These are phyloP conservation scores for Alternaria burnsii DNA, from an alignment of 2,329 filamentous ascomycete species.

Conservation along the genomic window DNA sequence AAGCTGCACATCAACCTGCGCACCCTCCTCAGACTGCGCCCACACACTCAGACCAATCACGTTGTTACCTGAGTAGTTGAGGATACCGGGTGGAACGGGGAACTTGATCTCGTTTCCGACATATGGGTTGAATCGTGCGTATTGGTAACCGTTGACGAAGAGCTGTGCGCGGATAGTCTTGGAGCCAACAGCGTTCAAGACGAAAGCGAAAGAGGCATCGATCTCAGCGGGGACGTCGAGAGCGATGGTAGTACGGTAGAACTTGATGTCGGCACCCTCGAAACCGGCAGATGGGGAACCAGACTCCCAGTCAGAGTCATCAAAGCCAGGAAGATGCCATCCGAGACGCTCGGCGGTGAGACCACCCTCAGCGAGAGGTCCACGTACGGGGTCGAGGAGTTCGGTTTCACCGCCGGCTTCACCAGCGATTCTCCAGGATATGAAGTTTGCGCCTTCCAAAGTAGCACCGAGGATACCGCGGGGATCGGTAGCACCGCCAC, in stretches of 20 bases:
- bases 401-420: constrained; percentile 61
- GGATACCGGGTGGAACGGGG: constrained; percentile 66
- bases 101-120: constrained; percentile 69
- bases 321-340: constrained; percentile 66
- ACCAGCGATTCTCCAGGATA: constrained; percentile 66
- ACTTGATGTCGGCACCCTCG: constrained; percentile 61
- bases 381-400: constrained; percentile 64
- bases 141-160: constrained; percentile 73
- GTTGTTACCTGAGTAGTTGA: constrained; percentile 67
- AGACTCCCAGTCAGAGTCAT: constrained; percentile 57
- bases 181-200: constrained; percentile 57
- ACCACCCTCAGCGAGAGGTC: constrained; percentile 66
- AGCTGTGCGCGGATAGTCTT: constrained; percentile 62
- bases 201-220: constrained; percentile 66
- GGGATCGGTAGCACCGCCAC: constrained; percentile 57
- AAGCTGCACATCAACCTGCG: constrained; percentile 60
- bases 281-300: constrained; percentile 53
- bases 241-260: constrained; percentile 64
- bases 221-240: constrained; percentile 61
- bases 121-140: constrained; percentile 66
- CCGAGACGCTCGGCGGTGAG: constrained; percentile 66
- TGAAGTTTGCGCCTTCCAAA: constrained; percentile 57
- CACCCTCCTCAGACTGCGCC: constrained; percentile 65
- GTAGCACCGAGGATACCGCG: constrained; percentile 64
- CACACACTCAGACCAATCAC: constrained; percentile 67